Conservation (phyloP, 1,284 basidiomycete species). For the Exobasidium cylindrosporum region DNA sequence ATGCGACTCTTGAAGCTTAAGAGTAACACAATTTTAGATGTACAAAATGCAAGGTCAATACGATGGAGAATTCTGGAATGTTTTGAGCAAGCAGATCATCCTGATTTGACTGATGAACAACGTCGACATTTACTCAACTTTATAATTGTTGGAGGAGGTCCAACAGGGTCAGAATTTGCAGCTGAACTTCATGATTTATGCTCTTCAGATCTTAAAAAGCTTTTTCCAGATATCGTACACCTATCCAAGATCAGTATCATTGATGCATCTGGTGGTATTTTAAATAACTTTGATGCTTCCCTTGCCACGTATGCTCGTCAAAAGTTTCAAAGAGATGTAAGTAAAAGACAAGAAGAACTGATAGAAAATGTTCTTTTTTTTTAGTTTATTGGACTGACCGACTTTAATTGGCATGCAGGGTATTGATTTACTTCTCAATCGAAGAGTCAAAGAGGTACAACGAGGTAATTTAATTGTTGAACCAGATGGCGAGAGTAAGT, state of each 20-base stretch:
- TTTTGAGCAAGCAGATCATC: conserved; percentile 75
- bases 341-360: too few species aligned
- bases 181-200: conserved; percentile 83
- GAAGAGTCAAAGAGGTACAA: conserved; percentile 24
- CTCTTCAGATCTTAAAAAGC: conserved; percentile 68
- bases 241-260: conserved; percentile 26
- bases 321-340: conserved; percentile 36
- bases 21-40: conserved; percentile 59
- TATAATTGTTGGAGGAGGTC: conserved; percentile 37
- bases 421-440: conserved; percentile 22
- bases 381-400: too few species aligned
- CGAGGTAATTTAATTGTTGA: conserved; percentile 30
- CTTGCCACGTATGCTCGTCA: conserved; percentile 43
- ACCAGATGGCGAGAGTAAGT: conserved; percentile 51
- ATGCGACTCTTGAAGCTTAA: too few species aligned
- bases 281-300: conserved; percentile 42
- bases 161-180: conserved; percentile 34
- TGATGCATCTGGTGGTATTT: conserved; percentile 44
- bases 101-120: conserved; percentile 55
- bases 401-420: not conserved
- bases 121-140: conserved; percentile 21
- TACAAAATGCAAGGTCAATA: conserved; percentile 76
- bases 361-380: too few species aligned
- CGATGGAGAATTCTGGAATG: conserved; percentile 72
- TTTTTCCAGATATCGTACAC: conserved; percentile 48